Conservation (phyloP, 1,284 basidiomycete species). For the Ustilago curta region DNA sequence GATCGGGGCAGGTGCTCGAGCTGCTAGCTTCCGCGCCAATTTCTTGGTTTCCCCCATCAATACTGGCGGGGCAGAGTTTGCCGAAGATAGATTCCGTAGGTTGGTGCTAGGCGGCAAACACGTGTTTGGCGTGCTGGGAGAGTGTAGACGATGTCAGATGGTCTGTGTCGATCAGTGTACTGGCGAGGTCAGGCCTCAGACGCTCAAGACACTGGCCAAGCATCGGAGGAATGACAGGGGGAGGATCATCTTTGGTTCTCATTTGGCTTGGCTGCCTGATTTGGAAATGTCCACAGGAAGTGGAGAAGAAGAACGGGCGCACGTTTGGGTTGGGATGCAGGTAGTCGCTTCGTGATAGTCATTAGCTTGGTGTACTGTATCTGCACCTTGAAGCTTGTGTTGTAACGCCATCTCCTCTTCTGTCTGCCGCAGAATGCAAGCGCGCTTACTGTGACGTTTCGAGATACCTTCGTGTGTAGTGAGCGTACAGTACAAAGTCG, state of each 20-base stretch:
- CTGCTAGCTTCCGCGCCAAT: conserved; percentile 53
- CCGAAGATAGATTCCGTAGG: conserved; percentile 33
- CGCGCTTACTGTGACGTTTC: too few species aligned
- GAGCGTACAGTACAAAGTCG: conserved; percentile 10
- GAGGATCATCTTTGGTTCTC: conserved; percentile 44
- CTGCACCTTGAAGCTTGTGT: background rate
- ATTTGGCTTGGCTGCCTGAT: conserved; percentile 41
- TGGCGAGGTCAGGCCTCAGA: conserved; percentile 43
- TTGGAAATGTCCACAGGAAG: background rate
- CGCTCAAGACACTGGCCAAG: conserved; percentile 40
- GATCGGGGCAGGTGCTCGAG: conserved; percentile 4
- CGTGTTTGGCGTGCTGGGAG: conserved; percentile 46
- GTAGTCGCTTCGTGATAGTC: conserved; percentile 12
- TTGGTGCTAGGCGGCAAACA: conserved; percentile 38
- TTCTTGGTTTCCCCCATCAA: conserved; percentile 38
- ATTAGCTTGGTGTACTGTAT: background rate
- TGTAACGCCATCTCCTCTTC: background rate
- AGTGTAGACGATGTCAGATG: conserved; percentile 56
- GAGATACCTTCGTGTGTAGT: background rate
- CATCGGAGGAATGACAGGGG: conserved; percentile 37
- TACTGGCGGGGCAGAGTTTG: conserved; percentile 3
- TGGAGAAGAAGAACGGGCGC: background rate
- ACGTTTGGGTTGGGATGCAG: conserved; percentile 46
- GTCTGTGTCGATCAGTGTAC: conserved; percentile 51
- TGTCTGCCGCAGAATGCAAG: too few species aligned